phyloP scores from a whole-genome alignment of 2,329 filamentous ascomycete genomes.

The Cladosporium sp. region DNA sequence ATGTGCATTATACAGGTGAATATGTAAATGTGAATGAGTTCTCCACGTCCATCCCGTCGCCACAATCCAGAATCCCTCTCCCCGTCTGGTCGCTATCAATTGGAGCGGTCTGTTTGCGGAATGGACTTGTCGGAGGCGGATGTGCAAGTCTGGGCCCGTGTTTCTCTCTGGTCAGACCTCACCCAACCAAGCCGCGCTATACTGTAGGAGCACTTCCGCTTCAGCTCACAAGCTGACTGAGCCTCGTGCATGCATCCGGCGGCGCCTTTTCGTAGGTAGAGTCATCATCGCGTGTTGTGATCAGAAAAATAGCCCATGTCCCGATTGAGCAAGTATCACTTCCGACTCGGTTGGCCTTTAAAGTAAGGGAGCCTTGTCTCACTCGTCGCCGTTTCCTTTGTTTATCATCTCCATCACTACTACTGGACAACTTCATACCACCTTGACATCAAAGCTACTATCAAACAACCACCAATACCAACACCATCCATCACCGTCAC shows the following conservation, averaged over 20 bases:
- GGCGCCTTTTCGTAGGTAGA: slow-evolving; percentile 3
- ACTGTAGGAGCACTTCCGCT: too few species aligned
- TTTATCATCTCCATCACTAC: slow-evolving; percentile 5
- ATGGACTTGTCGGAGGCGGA: too few species aligned
- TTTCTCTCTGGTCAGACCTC: too few species aligned
- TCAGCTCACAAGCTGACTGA: not conserved
- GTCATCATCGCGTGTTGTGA: slow-evolving; percentile 2
- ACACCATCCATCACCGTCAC: slow-evolving; percentile 3
- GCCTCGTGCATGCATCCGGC: not conserved
- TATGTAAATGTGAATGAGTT: too few species aligned
- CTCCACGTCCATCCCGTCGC: too few species aligned
- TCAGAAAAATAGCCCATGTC: not conserved
- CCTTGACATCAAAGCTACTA: not conserved
- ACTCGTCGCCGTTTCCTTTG: not conserved
- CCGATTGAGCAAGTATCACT: slow-evolving; percentile 5
- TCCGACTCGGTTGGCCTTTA: not conserved
- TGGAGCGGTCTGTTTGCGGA: too few species aligned
- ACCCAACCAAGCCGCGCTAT: too few species aligned
- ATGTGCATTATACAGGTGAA: too few species aligned
- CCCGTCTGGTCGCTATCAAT: too few species aligned
- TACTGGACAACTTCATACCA: too few species aligned
- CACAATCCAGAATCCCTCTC: too few species aligned
- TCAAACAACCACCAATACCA: not conserved
- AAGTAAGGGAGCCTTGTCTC: slow-evolving; percentile 2
- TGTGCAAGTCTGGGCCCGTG: too few species aligned